A percentile compares a stretch with the other conserved stretches of the same genome.
phyloP scores from a whole-genome alignment of 225 moss, liverwort and hornwort genomes.

The Polytrichum formosum region DNA sequence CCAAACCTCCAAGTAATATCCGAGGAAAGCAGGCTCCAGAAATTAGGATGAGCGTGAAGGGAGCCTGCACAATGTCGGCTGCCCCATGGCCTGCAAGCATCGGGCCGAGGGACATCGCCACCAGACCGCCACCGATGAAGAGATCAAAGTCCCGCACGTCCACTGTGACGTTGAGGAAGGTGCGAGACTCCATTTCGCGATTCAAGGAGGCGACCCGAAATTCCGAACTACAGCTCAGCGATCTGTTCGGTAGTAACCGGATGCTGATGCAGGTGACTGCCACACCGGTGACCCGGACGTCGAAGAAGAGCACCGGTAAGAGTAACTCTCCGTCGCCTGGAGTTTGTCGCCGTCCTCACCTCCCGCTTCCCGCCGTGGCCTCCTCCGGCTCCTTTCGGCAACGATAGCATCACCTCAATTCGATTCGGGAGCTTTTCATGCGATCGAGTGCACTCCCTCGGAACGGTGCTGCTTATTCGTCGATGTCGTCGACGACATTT shows the following conservation, averaged over 20 bases:
- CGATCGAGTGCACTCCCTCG: too few relatives aligned
- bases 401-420: neutral
- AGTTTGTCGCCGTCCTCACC: constrained; percentile 14
- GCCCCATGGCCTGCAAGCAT: too few relatives aligned
- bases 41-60: too few relatives aligned
- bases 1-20: too few relatives aligned
- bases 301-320: neutral
- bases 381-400: constrained; percentile 13
- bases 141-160: constrained; percentile 7
- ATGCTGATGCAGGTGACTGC: constrained; percentile 50
- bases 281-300: constrained; percentile 29
- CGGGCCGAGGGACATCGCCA: neutral
- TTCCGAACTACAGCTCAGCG: constrained; percentile 35
- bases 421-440: too few relatives aligned
- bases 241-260: constrained; percentile 46
- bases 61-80: too few relatives aligned
- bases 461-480: too few relatives aligned
- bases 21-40: too few relatives aligned
- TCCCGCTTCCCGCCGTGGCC: constrained; percentile 1
- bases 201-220: constrained; percentile 36
- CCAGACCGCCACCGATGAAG: neutral
- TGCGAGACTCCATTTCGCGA: constrained; percentile 22
- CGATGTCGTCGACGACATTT: too few relatives aligned
- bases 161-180: constrained; percentile 13
- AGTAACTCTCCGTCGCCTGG: constrained; percentile 19